Evolutionary conservation across 2,329 filamentous ascomycete species (phyloP), one percentile per base, ranked within the genome.

Genomic region (Nothophaeocryptopus gaeumannii): DNA sequence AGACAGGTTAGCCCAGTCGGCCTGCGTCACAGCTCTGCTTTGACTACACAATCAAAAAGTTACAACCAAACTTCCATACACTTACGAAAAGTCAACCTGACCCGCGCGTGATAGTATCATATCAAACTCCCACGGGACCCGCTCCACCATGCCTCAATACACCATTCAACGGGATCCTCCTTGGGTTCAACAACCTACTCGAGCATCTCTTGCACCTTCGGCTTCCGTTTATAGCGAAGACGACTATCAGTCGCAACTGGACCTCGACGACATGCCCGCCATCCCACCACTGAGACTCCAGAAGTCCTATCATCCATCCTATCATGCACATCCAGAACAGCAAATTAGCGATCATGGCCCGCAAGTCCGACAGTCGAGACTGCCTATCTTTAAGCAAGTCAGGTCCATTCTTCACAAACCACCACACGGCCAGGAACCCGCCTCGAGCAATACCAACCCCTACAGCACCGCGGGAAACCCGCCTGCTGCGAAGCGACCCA

Each of bases 101-200:
- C 35, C 37, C 32, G 37, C 42, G 42, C 42, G 42, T 45, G 42
- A 45, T 45, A 15, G 37, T 45, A 34, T 45, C 42, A 45, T 33
- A 38, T 45, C 42, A 45, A 20, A 26, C 20, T 26, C 7, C 20
- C 42, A 37, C 42, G 37, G 37, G 42, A 16, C 35, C 37, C 32
- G 32, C 41, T 37, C 68, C 62, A 59, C 69, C 60, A 53, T 70
- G 66, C 61, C 72, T 63, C 53, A 69, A 58, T 56, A 72, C 69
- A 63, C 65, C 55, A 64, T 67, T 42, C 58, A 62, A 38, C 48
- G 58, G 33, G 58, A 66, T 45, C 46, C 58, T 30, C 62, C 62
- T 16, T 62, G 39, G 70, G 49, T 56, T 33, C 39, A 37, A 20
- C 20, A 50, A 7, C 46, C 50, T 11, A 34, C 33, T 11, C 55